These are phyloP conservation scores for Harrya chromipes DNA, from an alignment of 768 basidiomycete species.

Conservation along the genomic window DNA sequence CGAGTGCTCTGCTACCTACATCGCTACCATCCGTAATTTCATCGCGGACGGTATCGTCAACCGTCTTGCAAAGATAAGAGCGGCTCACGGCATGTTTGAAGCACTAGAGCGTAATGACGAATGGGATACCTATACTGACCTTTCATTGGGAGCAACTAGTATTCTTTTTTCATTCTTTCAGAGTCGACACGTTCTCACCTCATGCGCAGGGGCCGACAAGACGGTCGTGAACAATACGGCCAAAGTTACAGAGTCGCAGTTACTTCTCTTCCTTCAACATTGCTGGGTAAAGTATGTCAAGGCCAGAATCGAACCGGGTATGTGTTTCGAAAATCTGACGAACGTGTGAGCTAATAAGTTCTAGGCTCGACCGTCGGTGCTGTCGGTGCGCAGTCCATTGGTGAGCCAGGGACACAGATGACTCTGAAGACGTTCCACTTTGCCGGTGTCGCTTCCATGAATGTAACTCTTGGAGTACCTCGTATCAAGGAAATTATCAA, in stretches of 20 bases:
- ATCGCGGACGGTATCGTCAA: conserved; percentile 63
- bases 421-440: conserved; percentile 99
- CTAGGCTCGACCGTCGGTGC: conserved; percentile 96
- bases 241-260: conserved; percentile 83
- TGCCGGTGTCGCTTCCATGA: conserved; percentile 99
- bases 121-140: conserved; percentile 75
- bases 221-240: conserved; percentile 83
- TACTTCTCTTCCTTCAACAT: conserved; percentile 76
- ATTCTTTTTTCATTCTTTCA: conserved; percentile 2
- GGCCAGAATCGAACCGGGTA: conserved; percentile 95
- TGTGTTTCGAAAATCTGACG: not conserved
- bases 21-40: conserved; percentile 67
- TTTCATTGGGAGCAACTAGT: conserved; percentile 76
- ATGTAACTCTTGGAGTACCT: conserved; percentile 98
- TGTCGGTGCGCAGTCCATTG: conserved; percentile 97
- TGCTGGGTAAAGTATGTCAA: conserved; percentile 92
- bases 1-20: conserved; percentile 70
- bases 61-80: conserved; percentile 63
- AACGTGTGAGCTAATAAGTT: not conserved
- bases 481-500: conserved; percentile 99
- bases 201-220: conserved; percentile 54
- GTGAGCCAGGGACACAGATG: conserved; percentile 99
- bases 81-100: conserved; percentile 77
- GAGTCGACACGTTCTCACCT: not conserved
- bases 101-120: conserved; percentile 71